A percentile compares a stretch with the other conserved stretches of the same genome.
These are phyloP conservation scores for Sarcomyxa edulis DNA, from an alignment of 768 basidiomycete genomes.

Conservation along the genomic window DNA sequence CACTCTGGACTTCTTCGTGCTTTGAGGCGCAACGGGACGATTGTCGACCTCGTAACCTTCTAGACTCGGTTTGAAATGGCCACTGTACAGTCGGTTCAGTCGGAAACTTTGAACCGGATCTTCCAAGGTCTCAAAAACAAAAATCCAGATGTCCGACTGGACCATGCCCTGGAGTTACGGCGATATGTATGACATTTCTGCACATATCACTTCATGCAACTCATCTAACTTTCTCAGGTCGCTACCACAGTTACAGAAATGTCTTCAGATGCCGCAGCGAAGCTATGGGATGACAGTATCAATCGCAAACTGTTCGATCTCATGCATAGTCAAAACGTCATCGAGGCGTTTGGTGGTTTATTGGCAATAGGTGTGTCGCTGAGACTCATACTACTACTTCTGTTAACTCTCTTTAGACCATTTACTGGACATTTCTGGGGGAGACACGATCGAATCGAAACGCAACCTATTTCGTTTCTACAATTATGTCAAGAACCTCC, in stretches of 20 bases:
- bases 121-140: conserved; percentile 64
- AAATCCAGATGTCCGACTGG: conserved; percentile 56
- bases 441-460: conserved; percentile 78
- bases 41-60: no score
- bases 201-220: conserved; percentile 11
- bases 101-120: conserved; percentile 59
- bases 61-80: no score
- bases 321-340: conserved; percentile 72
- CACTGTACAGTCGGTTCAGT: conserved; percentile 47
- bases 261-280: conserved; percentile 74
- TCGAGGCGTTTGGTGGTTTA: conserved; percentile 83
- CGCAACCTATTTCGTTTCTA: conserved; percentile 81
- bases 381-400: not conserved
- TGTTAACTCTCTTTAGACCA: conserved; percentile 40
- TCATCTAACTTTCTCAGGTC: conserved; percentile 51
- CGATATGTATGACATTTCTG: conserved; percentile 54
- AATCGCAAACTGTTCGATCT: conserved; percentile 76
- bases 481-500: conserved; percentile 90
- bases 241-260: conserved; percentile 70
- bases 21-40: no score
- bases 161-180: conserved; percentile 67
- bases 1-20: no score
- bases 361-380: conserved; percentile 71
- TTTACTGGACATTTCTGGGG: conserved; percentile 70
- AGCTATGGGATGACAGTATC: conserved; percentile 84